Base-by-base conservation (phyloP, 495 filamentous ascomycete genomes). In the Trypethelium eluteriae region DNA sequence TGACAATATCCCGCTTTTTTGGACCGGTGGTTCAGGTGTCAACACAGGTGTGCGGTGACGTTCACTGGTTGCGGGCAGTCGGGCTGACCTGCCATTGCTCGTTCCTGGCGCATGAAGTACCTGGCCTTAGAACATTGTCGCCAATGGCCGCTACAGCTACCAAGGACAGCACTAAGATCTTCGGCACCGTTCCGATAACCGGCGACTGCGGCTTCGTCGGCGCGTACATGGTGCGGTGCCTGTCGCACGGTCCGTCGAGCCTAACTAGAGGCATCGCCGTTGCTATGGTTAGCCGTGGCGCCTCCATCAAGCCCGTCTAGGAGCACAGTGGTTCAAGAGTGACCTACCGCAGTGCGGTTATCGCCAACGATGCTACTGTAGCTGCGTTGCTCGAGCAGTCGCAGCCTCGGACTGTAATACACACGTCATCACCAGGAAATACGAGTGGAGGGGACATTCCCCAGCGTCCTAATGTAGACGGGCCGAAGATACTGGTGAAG, bases 141-240 rank as follows among this genome's bases (percentile, higher is more conserved):
- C 49, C 49, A 53, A 53, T 53, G 49, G 49, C 49, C 49, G n/a
- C 49, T 25, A 53, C 49, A 5, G n/a, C 49, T 25, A 53, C 49
- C n/a, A 25, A 25, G 49, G n/a, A 53, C n/a, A 53, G 18, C 18
- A 53, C 5, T 25, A 11, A 53, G 11, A 46, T 72, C 38, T 80
- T 88, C 46, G 81, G 83, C 71, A 79, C 77, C 64, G 85, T 86
- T 67, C 78, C 88, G 68, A 85, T 90, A 65, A 84, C 86, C 68
- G 87, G 87, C 68, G 87, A 87, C 65, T 87, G 85, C 71, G 87
- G 87, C 67, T 90, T 89, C 78, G 82, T 90, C 12, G 87, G 87
- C 73, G 83, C 84, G 71, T 85, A 89, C 77, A 83, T 90, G 67
- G 87, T 88, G 67, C 78, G 82, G 72, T 74, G 82, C 62, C 80